Evolutionary conservation across 768 basidiomycete genomes (phyloP).

Genomic region (Strobilomyces dryophilus): DNA sequence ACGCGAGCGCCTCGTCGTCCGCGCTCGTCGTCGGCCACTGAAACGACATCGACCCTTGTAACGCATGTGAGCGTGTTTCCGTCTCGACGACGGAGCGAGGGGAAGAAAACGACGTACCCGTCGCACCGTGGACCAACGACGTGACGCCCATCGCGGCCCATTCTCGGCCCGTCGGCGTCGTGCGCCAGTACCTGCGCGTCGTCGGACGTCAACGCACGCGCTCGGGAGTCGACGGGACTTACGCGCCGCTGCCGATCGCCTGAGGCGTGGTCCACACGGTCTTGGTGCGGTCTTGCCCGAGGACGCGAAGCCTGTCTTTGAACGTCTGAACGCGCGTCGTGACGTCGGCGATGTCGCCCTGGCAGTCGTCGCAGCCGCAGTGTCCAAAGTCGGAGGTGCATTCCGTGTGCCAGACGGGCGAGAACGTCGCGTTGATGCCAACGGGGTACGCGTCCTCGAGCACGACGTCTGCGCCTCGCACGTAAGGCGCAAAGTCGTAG

Average conservation of each 20-base stretch:
- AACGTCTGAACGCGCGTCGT: slow-evolving; percentile 63
- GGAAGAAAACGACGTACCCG: too few species aligned
- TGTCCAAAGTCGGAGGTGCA: slow-evolving; percentile 66
- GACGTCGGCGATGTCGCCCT: slow-evolving; percentile 62
- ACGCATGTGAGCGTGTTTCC: neutral
- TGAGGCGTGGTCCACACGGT: slow-evolving; percentile 53
- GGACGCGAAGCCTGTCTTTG: slow-evolving; percentile 49
- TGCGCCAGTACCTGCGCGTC: slow-evolving; percentile 23
- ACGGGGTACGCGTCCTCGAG: slow-evolving; percentile 43
- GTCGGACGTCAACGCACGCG: neutral
- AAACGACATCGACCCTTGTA: slow-evolving; percentile 25
- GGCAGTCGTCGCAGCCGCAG: slow-evolving; percentile 71
- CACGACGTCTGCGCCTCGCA: slow-evolving; percentile 63
- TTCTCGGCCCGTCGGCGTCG: slow-evolving; percentile 25
- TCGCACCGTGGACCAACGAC: slow-evolving; percentile 26
- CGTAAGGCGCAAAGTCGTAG: slow-evolving; percentile 55
- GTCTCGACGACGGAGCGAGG: too few species aligned
- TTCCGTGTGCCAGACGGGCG: slow-evolving; percentile 52
- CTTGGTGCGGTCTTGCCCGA: slow-evolving; percentile 60
- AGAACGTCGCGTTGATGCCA: slow-evolving; percentile 60
- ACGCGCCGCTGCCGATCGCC: slow-evolving; percentile 56
- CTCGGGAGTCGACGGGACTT: neutral
- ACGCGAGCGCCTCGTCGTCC: slow-evolving; percentile 12
- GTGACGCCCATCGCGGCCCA: slow-evolving; percentile 24
- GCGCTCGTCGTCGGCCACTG: slow-evolving; percentile 28